Evolutionary conservation across 805 yeast species (phyloP).

Genomic region (Pichia pseudocactophila): DNA sequence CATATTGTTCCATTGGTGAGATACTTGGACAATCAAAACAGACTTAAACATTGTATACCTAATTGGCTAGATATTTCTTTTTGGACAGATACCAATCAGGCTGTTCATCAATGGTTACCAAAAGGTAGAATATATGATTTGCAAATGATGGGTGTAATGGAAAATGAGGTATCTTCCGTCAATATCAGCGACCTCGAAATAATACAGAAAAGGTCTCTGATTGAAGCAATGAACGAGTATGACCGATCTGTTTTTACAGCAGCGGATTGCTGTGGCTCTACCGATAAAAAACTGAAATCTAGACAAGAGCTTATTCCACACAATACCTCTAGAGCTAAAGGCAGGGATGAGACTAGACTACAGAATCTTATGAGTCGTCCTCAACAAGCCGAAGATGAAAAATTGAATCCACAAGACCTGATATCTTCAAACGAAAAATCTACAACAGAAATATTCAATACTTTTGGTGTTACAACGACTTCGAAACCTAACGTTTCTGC

Average conservation of each 20-base stretch:
- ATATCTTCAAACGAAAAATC: slow-evolving; percentile 18
- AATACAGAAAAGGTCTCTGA: slow-evolving; percentile 29
- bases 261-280: neutral
- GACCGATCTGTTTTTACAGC: slow-evolving; percentile 48
- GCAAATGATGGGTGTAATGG: slow-evolving; percentile 98
- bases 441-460: slow-evolving; percentile 27
- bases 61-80: slow-evolving; percentile 93
- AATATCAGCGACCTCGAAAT: slow-evolving; percentile 51
- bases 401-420: slow-evolving; percentile 18
- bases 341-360: neutral
- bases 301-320: neutral
- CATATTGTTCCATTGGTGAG: slow-evolving; percentile 88
- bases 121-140: slow-evolving; percentile 88
- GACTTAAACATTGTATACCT: slow-evolving; percentile 70
- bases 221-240: slow-evolving; percentile 58
- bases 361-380: neutral
- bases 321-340: neutral
- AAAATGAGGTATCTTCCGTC: slow-evolving; percentile 69
- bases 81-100: slow-evolving; percentile 54
- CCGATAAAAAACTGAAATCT: neutral
- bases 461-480: slow-evolving; percentile 28
- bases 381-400: slow-evolving; percentile 1
- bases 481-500: slow-evolving; percentile 31
- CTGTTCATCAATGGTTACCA: slow-evolving; percentile 73
- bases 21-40: slow-evolving; percentile 43